phyloP scores from a whole-genome alignment of 306 rosid species.

The Vigna nakashimae region DNA sequence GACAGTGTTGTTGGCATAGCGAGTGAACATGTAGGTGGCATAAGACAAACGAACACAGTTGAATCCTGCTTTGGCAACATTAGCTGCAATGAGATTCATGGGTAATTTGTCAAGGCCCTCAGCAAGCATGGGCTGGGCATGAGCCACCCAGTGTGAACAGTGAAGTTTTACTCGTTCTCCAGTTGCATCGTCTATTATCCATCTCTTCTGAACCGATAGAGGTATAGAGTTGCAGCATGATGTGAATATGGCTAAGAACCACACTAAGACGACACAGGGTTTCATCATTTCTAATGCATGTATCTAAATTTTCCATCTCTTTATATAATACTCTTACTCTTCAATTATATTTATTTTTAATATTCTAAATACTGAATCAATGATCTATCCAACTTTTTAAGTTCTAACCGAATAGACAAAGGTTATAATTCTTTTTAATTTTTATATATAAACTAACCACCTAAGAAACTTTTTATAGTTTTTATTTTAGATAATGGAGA shows the following conservation, averaged over 20 bases:
- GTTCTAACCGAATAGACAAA: too few relatives aligned
- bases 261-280: not conserved
- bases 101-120: conserved; percentile 53
- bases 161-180: conserved; percentile 51
- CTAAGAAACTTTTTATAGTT: too few relatives aligned
- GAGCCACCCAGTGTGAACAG: conserved; percentile 52
- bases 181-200: conserved; percentile 50
- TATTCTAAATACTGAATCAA: too few relatives aligned
- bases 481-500: too few relatives aligned
- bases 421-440: too few relatives aligned
- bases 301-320: not conserved
- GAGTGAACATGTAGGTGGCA: conserved; percentile 55
- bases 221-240: conserved; percentile 29
- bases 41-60: conserved; percentile 58
- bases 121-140: conserved; percentile 43
- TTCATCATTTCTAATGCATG: not conserved
- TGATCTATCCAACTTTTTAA: too few relatives aligned
- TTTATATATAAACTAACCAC: too few relatives aligned
- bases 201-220: conserved; percentile 50
- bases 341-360: too few relatives aligned
- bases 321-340: not conserved
- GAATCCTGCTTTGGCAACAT: conserved; percentile 12
- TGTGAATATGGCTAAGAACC: not conserved
- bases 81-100: conserved; percentile 18
- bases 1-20: conserved; percentile 12